Percentiles rank a stretch among this genome's conserved stretches.
Conservation (phyloP, 2,329 filamentous ascomycete genomes). For the Fusarium illudens region DNA sequence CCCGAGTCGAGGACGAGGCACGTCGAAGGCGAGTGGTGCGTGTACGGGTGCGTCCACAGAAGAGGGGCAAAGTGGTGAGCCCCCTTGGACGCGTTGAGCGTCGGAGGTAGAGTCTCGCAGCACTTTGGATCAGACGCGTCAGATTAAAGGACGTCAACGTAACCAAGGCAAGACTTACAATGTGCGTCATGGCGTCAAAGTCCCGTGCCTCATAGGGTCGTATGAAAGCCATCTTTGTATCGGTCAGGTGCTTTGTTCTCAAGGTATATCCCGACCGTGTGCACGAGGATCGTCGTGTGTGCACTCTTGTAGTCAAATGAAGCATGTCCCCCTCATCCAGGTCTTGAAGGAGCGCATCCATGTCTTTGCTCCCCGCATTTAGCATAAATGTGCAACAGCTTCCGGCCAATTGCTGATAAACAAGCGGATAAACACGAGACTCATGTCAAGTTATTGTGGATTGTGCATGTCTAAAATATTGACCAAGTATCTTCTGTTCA, state of each 20-base stretch:
- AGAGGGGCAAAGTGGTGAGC: constrained; percentile 54
- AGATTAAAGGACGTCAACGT: background rate
- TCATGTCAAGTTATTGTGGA: background rate
- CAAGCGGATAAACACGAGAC: background rate
- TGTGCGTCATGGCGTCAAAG: constrained; percentile 52
- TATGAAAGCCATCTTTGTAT: constrained; percentile 54
- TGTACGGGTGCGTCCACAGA: constrained; percentile 62
- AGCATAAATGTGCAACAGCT: background rate
- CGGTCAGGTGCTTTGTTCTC: background rate
- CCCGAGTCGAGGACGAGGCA: constrained; percentile 61
- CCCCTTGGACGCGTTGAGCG: constrained; percentile 48
- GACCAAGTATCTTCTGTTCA: background rate
- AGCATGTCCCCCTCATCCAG: background rate
- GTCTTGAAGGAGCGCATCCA: background rate
- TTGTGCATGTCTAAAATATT: background rate
- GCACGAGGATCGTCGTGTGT: background rate
- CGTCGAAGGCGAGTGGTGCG: constrained; percentile 53
- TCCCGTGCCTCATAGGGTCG: constrained; percentile 51
- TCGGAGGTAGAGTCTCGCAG: constrained; percentile 56
- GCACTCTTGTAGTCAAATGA: background rate
- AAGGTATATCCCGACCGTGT: background rate
- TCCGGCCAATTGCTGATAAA: background rate
- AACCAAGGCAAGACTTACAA: constrained; percentile 45
- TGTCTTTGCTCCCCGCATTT: background rate
- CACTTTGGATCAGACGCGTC: constrained; percentile 52